Evolutionary conservation across 176 grass and related monocot species (phyloP).

Genomic region (Triticum monococcum): DNA sequence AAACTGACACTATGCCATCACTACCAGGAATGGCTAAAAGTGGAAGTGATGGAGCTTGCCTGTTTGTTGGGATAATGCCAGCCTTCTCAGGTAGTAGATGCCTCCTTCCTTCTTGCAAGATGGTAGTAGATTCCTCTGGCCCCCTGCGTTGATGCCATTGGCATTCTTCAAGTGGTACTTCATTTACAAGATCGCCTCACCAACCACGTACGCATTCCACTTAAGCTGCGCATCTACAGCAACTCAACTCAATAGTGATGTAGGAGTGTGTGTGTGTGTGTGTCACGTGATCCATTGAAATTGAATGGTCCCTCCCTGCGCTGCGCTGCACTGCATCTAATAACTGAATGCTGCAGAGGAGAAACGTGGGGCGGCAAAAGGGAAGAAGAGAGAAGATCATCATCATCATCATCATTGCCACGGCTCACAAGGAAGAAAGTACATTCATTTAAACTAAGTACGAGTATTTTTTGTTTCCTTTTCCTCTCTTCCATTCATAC

Average conservation of each 20-base stretch:
- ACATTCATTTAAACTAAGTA: background rate
- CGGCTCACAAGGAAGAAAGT: too few relatives aligned
- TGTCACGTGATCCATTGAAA: constrained; percentile 47
- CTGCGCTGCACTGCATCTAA: background rate
- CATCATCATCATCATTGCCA: too few relatives aligned
- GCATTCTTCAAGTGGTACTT: background rate
- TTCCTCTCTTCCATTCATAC: background rate
- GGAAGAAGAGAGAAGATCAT: background rate
- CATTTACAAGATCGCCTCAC: background rate
- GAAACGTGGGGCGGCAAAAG: constrained; percentile 24
- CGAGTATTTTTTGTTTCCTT: background rate
- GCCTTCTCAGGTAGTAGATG: background rate
- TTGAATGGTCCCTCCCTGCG: constrained; percentile 33
- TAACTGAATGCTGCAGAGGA: constrained; percentile 12
- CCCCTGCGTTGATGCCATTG: background rate
- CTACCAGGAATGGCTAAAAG: background rate
- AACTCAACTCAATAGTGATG: background rate
- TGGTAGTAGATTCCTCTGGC: background rate
- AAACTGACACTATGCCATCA: background rate
- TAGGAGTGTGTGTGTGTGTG: too few relatives aligned
- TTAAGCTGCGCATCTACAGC: constrained; percentile 33
- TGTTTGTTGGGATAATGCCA: background rate
- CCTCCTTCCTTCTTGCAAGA: background rate
- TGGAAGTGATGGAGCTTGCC: background rate
- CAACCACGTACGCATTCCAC: background rate